A percentile compares a stretch with the other conserved stretches of the same genome.
phyloP scores from a whole-genome alignment of 257 asterid genomes.

The Petrea volubilis region DNA sequence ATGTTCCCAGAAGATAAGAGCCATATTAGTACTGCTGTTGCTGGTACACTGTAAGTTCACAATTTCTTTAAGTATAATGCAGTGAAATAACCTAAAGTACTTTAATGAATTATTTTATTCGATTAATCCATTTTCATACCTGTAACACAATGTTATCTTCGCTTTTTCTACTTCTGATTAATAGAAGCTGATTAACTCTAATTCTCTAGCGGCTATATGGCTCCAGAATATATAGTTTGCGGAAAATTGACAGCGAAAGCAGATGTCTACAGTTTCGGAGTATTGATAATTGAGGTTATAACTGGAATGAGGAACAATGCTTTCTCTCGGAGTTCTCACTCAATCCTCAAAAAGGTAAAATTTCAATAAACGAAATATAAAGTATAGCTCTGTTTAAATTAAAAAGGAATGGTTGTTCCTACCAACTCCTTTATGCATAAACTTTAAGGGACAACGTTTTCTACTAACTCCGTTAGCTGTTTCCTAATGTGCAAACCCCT shows the following conservation, averaged over 20 bases:
- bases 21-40: constrained; percentile 69
- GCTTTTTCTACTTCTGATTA: neutral
- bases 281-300: constrained; percentile 59
- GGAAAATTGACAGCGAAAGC: constrained; percentile 72
- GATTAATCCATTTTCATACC: too few relatives aligned
- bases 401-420: too few relatives aligned
- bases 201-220: constrained; percentile 70
- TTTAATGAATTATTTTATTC: too few relatives aligned
- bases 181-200: neutral
- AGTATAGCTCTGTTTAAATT: too few relatives aligned
- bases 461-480: too few relatives aligned
- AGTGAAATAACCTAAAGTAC: neutral
- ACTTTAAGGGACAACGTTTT: too few relatives aligned
- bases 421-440: too few relatives aligned
- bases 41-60: constrained; percentile 72
- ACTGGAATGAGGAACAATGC: constrained; percentile 48
- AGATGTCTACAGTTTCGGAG: constrained; percentile 75
- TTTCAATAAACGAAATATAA: neutral
- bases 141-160: neutral
- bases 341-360: constrained; percentile 60
- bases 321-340: constrained; percentile 27
- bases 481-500: neutral
- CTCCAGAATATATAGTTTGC: constrained; percentile 70
- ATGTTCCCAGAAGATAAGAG: constrained; percentile 58
- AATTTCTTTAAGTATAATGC: neutral